Evolutionary conservation across 257 asterid species (phyloP).

Genomic region (Thymus quinquecostatus): DNA sequence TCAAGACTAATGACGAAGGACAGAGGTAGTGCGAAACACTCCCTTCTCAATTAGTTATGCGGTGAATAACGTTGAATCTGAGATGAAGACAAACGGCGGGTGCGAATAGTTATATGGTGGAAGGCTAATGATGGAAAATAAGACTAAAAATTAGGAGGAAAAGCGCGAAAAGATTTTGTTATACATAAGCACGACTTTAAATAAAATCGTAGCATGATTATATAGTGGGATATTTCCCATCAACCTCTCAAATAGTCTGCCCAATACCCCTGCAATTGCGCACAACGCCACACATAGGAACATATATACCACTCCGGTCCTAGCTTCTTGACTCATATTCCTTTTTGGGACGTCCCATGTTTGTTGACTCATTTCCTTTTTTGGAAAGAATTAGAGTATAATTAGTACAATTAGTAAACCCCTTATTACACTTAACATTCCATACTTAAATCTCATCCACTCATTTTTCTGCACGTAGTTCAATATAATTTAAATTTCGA

Average conservation of each 20-base stretch:
- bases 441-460: no score
- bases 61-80: background rate
- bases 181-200: constrained; percentile 34
- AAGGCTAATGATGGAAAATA: constrained; percentile 28
- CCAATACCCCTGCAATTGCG: constrained; percentile 37
- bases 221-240: constrained; percentile 30
- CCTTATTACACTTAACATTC: no score
- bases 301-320: no score
- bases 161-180: constrained; percentile 23
- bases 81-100: background rate
- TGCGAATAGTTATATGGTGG: constrained; percentile 7
- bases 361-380: no score
- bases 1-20: no score
- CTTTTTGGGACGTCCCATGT: no score
- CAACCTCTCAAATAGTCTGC: constrained; percentile 37
- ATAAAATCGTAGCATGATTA: constrained; percentile 33
- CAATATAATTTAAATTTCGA: no score
- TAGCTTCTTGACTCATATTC: no score
- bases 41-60: background rate
- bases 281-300: constrained; percentile 9
- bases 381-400: no score
- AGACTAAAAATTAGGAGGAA: constrained; percentile 1
- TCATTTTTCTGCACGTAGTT: no score
- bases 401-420: no score
- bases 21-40: no score